phyloP scores from a whole-genome alignment of 805 yeast genomes.

The Kuraishia floccosa region DNA sequence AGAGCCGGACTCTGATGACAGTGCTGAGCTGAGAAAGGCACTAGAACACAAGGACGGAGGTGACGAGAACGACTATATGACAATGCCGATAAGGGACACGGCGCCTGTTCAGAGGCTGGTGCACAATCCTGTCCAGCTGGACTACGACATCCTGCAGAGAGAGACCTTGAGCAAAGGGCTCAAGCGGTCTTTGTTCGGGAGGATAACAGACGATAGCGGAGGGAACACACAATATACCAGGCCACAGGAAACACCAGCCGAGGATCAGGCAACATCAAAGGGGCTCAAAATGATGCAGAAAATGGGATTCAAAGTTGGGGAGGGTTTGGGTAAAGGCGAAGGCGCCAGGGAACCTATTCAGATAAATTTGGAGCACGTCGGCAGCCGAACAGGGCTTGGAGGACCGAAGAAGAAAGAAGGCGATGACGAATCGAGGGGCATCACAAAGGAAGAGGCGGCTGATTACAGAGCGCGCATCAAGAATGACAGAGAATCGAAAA shows the following conservation, averaged over 20 bases:
- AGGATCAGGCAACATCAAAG: slow-evolving; percentile 17
- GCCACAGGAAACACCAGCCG: background rate
- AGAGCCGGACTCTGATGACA: too few relatives aligned
- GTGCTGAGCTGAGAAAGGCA: too few relatives aligned
- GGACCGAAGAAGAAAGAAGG: slow-evolving; percentile 3
- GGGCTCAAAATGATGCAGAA: slow-evolving; percentile 43
- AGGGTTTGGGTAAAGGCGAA: slow-evolving; percentile 23
- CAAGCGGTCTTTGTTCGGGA: slow-evolving; percentile 1
- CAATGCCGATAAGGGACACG: too few relatives aligned
- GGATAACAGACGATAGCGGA: slow-evolving; percentile 3
- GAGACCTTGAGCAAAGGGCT: background rate
- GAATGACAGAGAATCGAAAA: slow-evolving; percentile 6
- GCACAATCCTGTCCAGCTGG: too few relatives aligned
- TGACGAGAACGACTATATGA: too few relatives aligned
- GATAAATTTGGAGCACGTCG: too few relatives aligned
- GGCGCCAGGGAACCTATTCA: slow-evolving; percentile 6
- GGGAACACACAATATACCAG: too few relatives aligned
- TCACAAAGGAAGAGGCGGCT: slow-evolving; percentile 6
- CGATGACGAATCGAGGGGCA: slow-evolving; percentile 2
- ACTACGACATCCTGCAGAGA: background rate
- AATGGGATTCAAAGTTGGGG: slow-evolving; percentile 47
- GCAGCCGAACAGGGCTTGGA: slow-evolving; percentile 8
- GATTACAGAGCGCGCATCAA: slow-evolving; percentile 10
- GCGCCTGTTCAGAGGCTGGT: too few relatives aligned
- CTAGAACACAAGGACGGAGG: too few relatives aligned